Conservation (phyloP, 1,284 basidiomycete species). For the Xanthoconium separans region DNA sequence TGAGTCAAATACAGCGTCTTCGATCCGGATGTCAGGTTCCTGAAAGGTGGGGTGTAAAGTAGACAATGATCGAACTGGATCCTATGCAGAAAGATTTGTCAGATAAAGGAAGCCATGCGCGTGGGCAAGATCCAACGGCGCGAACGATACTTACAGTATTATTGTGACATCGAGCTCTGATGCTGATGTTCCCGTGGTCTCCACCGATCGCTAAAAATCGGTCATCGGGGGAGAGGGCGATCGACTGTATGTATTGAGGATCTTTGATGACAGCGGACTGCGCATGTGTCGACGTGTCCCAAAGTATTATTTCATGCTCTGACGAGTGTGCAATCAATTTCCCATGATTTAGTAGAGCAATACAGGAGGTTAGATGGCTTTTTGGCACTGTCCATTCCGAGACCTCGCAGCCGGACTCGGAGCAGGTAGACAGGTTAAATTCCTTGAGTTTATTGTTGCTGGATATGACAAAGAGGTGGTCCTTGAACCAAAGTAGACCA, state of each 20-base stretch:
- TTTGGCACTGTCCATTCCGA: background rate
- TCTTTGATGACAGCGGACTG: background rate
- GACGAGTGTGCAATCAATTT: background rate
- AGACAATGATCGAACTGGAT: background rate
- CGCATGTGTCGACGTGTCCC: background rate
- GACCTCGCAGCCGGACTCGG: background rate
- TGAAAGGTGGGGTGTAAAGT: background rate
- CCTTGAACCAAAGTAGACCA: too few species aligned
- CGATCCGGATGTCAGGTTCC: background rate
- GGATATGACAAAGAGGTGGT: background rate
- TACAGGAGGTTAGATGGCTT: background rate
- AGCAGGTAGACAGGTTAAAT: background rate
- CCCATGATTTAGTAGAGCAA: background rate
- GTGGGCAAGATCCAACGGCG: too few species aligned
- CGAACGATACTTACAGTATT: background rate
- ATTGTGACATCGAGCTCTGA: background rate
- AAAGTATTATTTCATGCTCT: background rate
- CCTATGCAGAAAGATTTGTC: background rate
- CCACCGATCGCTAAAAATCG: background rate
- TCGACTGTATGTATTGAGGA: background rate
- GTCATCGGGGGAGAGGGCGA: background rate
- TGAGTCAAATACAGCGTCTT: background rate
- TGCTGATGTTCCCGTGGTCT: background rate
- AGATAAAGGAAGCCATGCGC: background rate
- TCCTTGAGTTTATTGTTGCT: background rate